These are phyloP conservation scores for Coccomyxa subellipsoidea DNA, from an alignment of 163 green algal species.

Conservation along the genomic window DNA sequence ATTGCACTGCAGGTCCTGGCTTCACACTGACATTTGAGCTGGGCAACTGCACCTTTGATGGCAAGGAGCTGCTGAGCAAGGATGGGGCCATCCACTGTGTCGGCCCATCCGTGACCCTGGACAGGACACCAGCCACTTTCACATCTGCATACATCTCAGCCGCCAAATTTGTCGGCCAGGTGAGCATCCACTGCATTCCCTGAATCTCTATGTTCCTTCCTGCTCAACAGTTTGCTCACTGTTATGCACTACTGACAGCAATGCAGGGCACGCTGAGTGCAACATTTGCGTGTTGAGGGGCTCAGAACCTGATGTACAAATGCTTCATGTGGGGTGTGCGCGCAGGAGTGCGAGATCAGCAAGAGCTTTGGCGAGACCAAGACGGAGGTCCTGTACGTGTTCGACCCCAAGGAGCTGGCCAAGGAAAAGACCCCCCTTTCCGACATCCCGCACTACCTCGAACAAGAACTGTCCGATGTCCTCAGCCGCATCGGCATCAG, in stretches of 20 bases:
- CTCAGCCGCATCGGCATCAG: background rate
- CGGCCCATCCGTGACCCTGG: background rate
- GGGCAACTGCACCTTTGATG: conserved; percentile 6
- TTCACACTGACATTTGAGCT: background rate
- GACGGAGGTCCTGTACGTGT: background rate
- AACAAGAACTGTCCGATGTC: background rate
- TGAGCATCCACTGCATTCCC: background rate
- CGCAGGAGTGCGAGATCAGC: background rate
- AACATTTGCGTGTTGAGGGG: too few species aligned
- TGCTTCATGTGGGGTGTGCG: too few species aligned
- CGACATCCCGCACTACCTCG: background rate
- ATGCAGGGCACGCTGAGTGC: too few species aligned
- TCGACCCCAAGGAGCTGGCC: background rate
- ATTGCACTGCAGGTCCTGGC: background rate
- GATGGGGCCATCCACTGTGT: background rate
- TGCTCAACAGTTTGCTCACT: too few species aligned
- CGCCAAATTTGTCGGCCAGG: background rate
- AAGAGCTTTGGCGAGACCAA: conserved; percentile 9
- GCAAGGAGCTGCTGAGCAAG: background rate
- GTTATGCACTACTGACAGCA: too few species aligned
- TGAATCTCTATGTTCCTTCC: background rate
- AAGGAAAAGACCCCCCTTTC: background rate
- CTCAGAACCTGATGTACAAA: too few species aligned
- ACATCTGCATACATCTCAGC: background rate
- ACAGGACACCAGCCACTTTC: background rate